phyloP scores from a whole-genome alignment of 177 flowering plant species.

The Vitis hybrid region DNA sequence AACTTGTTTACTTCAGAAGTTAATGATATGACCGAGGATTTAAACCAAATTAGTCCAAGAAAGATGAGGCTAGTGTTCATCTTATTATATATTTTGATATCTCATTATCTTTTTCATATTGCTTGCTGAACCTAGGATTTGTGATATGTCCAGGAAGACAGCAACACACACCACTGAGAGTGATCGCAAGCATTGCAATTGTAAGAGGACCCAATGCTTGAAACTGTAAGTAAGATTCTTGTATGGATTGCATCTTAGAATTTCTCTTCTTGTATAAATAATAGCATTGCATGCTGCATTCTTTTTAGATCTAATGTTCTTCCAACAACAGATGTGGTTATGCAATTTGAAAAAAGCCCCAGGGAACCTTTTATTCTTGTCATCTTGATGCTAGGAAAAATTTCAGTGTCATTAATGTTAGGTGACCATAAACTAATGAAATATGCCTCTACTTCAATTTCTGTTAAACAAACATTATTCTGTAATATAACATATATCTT shows the following conservation, averaged over 20 bases:
- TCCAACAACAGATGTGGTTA: too few relatives aligned
- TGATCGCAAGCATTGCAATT: conserved; percentile 7
- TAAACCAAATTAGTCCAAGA: not conserved
- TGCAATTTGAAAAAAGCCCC: too few relatives aligned
- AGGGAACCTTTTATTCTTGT: too few relatives aligned
- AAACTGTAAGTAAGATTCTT: conserved; percentile 11
- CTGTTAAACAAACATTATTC: too few relatives aligned
- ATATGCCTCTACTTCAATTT: too few relatives aligned
- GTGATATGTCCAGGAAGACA: not conserved
- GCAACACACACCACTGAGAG: not conserved
- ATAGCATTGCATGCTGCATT: not conserved
- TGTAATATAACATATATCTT: not conserved
- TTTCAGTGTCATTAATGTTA: too few relatives aligned
- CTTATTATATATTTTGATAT: not conserved
- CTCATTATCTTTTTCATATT: not conserved
- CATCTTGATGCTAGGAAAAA: too few relatives aligned
- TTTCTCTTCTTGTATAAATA: not conserved
- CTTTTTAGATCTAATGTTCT: too few relatives aligned
- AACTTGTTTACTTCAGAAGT: not conserved
- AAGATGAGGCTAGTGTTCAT: conserved; percentile 6
- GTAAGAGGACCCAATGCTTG: conserved; percentile 12
- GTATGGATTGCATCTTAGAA: not conserved
- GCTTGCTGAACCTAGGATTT: not conserved
- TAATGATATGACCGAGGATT: not conserved
- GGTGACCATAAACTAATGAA: too few relatives aligned